Conservation (phyloP, 495 filamentous ascomycete species). For the Achaetomiella virescens region DNA sequence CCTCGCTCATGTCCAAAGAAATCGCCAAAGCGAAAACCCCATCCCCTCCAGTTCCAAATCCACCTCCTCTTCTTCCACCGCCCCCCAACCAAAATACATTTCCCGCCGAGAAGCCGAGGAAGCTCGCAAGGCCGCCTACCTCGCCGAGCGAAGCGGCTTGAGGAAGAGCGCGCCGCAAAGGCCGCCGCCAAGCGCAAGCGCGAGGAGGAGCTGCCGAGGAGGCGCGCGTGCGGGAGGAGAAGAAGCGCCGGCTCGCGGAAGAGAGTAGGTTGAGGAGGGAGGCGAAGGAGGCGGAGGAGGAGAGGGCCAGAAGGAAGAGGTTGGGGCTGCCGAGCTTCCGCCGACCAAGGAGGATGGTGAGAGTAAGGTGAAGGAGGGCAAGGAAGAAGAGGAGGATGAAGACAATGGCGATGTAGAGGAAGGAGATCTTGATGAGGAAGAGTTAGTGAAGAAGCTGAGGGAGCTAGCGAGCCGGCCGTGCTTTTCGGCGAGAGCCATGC, state of each 20-base stretch:
- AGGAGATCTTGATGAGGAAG: slow-evolving; percentile 62
- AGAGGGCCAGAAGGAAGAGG: slow-evolving; percentile 41
- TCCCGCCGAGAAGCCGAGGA: slow-evolving; percentile 84
- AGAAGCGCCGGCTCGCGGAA: slow-evolving; percentile 71
- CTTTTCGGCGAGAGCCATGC: slow-evolving; percentile 83
- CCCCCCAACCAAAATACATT: slow-evolving; percentile 63
- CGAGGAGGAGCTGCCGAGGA: slow-evolving; percentile 81
- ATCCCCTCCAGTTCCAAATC: slow-evolving; percentile 11
- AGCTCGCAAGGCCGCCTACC: slow-evolving; percentile 72
- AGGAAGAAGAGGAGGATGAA: slow-evolving; percentile 32
- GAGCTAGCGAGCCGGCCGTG: slow-evolving; percentile 60
- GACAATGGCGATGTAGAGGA: slow-evolving; percentile 41
- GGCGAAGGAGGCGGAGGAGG: slow-evolving; percentile 57
- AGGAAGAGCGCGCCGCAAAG: slow-evolving; percentile 59
- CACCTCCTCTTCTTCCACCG: slow-evolving; percentile 20
- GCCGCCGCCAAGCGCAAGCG: slow-evolving; percentile 72
- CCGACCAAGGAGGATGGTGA: slow-evolving; percentile 26
- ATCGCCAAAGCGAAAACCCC: slow-evolving; percentile 62
- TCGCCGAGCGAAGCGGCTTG: slow-evolving; percentile 66
- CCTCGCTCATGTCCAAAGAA: slow-evolving; percentile 80
- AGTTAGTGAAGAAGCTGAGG: slow-evolving; percentile 61
- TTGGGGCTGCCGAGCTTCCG: slow-evolving; percentile 67
- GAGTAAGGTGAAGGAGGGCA: background rate
- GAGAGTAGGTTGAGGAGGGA: slow-evolving; percentile 65
- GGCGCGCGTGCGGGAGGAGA: slow-evolving; percentile 65